Base-by-base conservation (phyloP, 352 stramenopile genomes). In the Phytophthora cactorum region DNA sequence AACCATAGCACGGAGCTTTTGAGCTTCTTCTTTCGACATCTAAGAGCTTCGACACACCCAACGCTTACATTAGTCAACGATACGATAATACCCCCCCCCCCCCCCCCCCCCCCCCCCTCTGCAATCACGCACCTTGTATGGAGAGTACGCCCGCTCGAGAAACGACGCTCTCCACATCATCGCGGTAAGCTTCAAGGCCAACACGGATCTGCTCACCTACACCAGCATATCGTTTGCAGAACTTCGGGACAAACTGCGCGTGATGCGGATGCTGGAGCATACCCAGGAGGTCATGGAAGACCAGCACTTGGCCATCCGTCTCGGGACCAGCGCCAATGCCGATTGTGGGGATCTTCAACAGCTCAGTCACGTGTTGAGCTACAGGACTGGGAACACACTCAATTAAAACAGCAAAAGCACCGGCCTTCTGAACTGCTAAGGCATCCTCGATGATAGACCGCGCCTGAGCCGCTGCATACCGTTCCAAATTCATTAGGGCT, bases 181-280 rank as follows among this genome's bases (percentile, higher is more conserved):
- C 82, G 28, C 97, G 97, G 75, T 98, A 99, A n/a, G 87, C 79
- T 52, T 98, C 89, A 38, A 99, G 83, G 12, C 96, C 97, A 27
- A 98, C 63, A n/a, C 93, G 90, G 55, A 98, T 96, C 55, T 88
- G 78, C 53, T 99, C 85, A 14, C 97, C 97, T 11, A 99, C 92
- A 63, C 98, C 88, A 9, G 96, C 96, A 79, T 99, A 99, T 27
- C 92, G 89, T 75, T 99, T 99, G 76, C 97, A 99, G 72, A 99
- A 99, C 66, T 98, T 98, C 9, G 97, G 97, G 29, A 99, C 95
- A 59, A 89, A 82, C 65, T 96, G 86, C 25, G 95, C 94, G 69
- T 99, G 97, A 73, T 99, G 97, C 0, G 98, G 98, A 76, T 99
- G 98, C 67, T 97, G 94, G 22, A 99, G 84, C 95, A 99, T 98